These are phyloP conservation scores for Eutrema heterophyllum DNA, from an alignment of 345 rosid species.

Conservation along the genomic window DNA sequence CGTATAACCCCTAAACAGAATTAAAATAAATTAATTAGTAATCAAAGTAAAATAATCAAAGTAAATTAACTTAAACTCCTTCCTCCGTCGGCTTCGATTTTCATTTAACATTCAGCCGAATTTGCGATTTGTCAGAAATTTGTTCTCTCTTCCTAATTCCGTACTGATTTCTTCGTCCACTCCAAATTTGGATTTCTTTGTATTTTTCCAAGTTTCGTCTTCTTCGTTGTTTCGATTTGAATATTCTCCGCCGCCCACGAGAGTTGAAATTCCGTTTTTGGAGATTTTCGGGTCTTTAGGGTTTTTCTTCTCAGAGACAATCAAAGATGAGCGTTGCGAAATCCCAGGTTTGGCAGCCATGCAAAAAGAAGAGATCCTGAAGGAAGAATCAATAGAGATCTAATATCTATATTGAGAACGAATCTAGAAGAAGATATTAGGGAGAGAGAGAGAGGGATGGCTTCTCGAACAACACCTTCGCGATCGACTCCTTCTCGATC, in stretches of 20 bases:
- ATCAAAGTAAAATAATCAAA: neutral
- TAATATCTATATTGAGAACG: neutral
- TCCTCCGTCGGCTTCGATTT: conserved; percentile 22
- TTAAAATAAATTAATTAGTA: neutral
- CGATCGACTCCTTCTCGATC: conserved; percentile 33
- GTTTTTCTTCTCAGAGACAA: conserved; percentile 2
- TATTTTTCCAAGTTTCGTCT: conserved; percentile 1
- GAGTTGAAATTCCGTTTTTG: neutral
- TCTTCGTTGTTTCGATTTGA: conserved; percentile 20
- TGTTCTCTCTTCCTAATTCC: neutral
- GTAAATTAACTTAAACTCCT: neutral
- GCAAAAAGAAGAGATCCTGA: conserved; percentile 95
- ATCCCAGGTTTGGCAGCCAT: conserved; percentile 99
- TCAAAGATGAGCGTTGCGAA: conserved; percentile 63
- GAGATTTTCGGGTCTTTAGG: neutral
- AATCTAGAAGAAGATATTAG: neutral
- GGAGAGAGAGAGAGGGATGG: conserved; percentile 30
- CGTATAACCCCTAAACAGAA: conserved; percentile 23
- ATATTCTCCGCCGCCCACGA: conserved; percentile 21
- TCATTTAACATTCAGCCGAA: neutral
- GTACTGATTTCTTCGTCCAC: neutral
- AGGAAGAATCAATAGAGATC: neutral
- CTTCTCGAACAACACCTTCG: conserved; percentile 32
- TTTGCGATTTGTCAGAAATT: neutral
- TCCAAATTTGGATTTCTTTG: no score